Percentiles rank a stretch among this genome's conserved stretches.
Conservation (phyloP, 179 eudicot species). For the Heliamphora pulchella region DNA sequence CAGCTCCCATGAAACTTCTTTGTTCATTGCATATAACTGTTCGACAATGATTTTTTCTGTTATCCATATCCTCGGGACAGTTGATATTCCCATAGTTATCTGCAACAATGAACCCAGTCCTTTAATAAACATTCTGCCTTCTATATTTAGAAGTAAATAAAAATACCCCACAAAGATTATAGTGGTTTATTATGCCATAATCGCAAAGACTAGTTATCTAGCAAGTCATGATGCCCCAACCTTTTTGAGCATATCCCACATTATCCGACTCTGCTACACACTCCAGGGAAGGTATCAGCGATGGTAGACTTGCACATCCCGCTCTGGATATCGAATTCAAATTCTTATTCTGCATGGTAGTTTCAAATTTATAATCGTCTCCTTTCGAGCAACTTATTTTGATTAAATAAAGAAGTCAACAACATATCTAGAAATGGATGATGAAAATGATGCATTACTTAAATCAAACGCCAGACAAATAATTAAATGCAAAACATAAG, state of each 20-base stretch:
- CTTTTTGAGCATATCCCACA: constrained; percentile 22
- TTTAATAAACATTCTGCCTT: neutral
- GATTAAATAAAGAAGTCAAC: neutral
- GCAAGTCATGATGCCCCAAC: constrained; percentile 10
- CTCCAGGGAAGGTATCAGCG: constrained; percentile 24
- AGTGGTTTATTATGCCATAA: neutral
- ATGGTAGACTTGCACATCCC: constrained; percentile 25
- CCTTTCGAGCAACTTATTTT: neutral
- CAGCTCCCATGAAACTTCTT: constrained; percentile 13
- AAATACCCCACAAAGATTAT: neutral
- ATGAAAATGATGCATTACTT: neutral
- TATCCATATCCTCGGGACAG: neutral
- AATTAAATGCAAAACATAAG: neutral
- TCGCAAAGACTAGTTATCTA: neutral
- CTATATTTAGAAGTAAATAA: neutral
- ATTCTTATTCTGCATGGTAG: constrained; percentile 34
- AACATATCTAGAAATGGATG: neutral
- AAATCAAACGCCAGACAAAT: neutral
- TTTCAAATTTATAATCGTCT: neutral
- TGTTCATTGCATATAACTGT: neutral
- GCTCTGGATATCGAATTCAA: constrained; percentile 22
- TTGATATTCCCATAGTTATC: neutral
- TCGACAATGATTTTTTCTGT: neutral
- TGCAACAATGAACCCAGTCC: constrained; percentile 4
- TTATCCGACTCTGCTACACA: constrained; percentile 21